Conservation (phyloP, 2,329 filamentous ascomycete species). For the Sordariomycetes sp. region DNA sequence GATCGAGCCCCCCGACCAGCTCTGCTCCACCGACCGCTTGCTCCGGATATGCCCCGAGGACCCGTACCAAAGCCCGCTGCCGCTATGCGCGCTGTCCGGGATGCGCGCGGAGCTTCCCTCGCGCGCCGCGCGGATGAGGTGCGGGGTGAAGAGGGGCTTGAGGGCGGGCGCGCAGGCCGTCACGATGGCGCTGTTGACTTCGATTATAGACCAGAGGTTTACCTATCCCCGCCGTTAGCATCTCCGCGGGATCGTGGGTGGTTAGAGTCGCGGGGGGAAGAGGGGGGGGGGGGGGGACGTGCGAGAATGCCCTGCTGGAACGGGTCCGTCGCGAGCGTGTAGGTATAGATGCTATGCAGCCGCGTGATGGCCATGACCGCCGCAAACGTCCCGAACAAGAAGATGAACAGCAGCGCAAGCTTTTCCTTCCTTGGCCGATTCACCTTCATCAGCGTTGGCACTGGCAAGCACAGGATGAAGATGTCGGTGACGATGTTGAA, state of each 20-base stretch:
- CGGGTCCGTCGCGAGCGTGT: conserved; percentile 20
- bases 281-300: neutral
- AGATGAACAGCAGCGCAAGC: conserved; percentile 30
- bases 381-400: conserved; percentile 24
- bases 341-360: conserved; percentile 23
- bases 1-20: neutral
- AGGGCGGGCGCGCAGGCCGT: conserved; percentile 35
- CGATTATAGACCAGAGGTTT: conserved; percentile 31
- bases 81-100: conserved; percentile 1
- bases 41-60: conserved; percentile 4
- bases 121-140: conserved; percentile 11
- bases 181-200: conserved; percentile 33
- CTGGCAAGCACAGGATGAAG: conserved; percentile 28
- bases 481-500: conserved; percentile 33
- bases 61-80: neutral
- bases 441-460: conserved; percentile 27
- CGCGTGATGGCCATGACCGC: conserved; percentile 22
- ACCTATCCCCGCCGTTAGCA: conserved; percentile 9
- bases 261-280: neutral
- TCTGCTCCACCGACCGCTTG: conserved; percentile 5
- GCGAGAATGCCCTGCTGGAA: conserved; percentile 12
- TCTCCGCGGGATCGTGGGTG: neutral
- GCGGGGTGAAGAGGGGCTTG: conserved; percentile 29
- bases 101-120: conserved; percentile 6
- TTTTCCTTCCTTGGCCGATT: conserved; percentile 34